Evolutionary conservation across 2,329 filamentous ascomycete species (phyloP), one percentile per base, ranked within the genome.

Genomic region (Stemphylium vesicarium): DNA sequence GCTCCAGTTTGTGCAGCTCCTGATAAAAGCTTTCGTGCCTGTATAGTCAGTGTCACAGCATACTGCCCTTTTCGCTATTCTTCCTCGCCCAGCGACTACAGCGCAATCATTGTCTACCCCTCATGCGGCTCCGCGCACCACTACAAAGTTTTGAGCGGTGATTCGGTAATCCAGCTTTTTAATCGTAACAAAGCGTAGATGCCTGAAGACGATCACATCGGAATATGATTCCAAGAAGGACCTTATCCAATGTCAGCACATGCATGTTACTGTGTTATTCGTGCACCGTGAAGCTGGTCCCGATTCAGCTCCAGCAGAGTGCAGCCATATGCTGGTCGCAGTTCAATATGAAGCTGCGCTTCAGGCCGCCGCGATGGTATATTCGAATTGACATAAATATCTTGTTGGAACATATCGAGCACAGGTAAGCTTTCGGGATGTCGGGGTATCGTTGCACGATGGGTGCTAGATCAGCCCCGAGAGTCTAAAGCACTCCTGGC

Each of bases 171-270:
- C 26, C 10, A 7, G 24, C 8, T 4, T 7, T 6, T 4, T 24
- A 3, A 4, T 29, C 1, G 26, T 29, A 11, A 29, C 75, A 39
- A 76, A 77, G 0, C 74, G 73, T 13, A 75, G 65, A 0, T 76
- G 60, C 51, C 76, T 73, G 1, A 74, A 74, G 0, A 73, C 75
- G 1, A 77, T 66, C 39, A 77, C 50, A 0, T 68, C 75, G 59
- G 76, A 76, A 55, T 76, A 62, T 24, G 64, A 59, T 9, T 69
- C 75, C 1, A 78, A 63, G 1, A 71, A 61, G 1, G 74, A 73
- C 13, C 72, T 58, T 31, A 77, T 59, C 1, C 66, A 69, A 59
- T 76, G 76, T 72, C 72, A 77, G 11, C 2, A 3, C 26, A 11
- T 10, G 4, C 2, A 64, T 76, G 76, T 44, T 65, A 68, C 24